Evolutionary conservation across 2,329 filamentous ascomycete species (phyloP).

Genomic region (Fusarium zealandicum): DNA sequence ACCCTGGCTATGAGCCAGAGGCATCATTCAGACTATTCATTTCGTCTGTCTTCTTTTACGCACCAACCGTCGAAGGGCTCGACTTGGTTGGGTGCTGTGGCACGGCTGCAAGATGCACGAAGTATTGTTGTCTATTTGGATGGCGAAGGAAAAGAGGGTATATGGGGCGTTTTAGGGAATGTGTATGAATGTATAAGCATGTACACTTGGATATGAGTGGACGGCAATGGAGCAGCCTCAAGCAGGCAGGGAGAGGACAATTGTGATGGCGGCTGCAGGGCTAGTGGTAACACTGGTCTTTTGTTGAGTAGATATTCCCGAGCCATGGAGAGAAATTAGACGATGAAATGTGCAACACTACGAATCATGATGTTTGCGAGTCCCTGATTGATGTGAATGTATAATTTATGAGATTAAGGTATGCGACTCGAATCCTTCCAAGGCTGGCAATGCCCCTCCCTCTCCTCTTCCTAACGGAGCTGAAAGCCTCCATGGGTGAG

Average conservation of each 20-base stretch:
- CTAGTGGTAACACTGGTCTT: constrained; percentile 12
- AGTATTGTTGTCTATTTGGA: constrained; percentile 35
- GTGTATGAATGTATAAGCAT: constrained; percentile 31
- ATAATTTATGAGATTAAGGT: too few relatives aligned
- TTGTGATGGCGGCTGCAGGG: constrained; percentile 30
- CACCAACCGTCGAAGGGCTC: constrained; percentile 39
- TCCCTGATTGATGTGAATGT: background rate
- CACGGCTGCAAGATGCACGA: constrained; percentile 38
- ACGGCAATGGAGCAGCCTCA: constrained; percentile 13
- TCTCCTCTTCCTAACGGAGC: constrained; percentile 3
- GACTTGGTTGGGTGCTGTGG: constrained; percentile 33
- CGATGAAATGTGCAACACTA: constrained; percentile 29
- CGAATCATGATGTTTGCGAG: constrained; percentile 6
- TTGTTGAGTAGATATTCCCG: constrained; percentile 37
- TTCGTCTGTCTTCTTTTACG: constrained; percentile 31
- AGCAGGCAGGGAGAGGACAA: constrained; percentile 20
- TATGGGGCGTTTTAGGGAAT: constrained; percentile 38
- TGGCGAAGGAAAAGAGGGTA: constrained; percentile 34
- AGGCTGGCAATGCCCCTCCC: background rate
- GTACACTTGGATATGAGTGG: constrained; percentile 18
- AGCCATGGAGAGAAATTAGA: constrained; percentile 33
- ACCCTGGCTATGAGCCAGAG: constrained; percentile 7
- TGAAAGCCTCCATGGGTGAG: background rate
- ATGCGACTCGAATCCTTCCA: too few relatives aligned
- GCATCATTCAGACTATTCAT: constrained; percentile 19